Evolutionary conservation across 495 filamentous ascomycete genomes (phyloP), one percentile per base, ranked within the genome.

Genomic region (Aspergillus coremiiformis): DNA sequence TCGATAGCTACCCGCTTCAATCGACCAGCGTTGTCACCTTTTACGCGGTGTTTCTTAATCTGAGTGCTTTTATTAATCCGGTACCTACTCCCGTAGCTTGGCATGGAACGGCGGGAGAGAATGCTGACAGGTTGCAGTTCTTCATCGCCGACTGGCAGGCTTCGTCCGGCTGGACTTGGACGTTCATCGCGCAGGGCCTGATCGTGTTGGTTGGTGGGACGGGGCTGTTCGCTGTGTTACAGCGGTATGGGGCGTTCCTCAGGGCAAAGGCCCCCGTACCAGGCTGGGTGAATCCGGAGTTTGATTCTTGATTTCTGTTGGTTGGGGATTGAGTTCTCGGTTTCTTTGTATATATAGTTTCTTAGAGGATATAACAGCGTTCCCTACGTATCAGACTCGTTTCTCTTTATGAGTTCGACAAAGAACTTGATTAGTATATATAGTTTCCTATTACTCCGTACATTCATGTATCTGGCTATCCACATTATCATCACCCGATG

Each of bases 21-120:
- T 75, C 75, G 22, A 82, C 81, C 59, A 74, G 74, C 39, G 69
- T 82, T 20, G 74, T 84, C 14, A 81, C 76, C 5, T 84, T 83
- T 60, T 84, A 84, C 52, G 69, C 77, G 2, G 80, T 84, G 2
- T 65, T 81, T 23, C 68, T 84, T n/a, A 84, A 84, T 48, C 49
- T 81, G 21, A 69, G 64, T 32, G 74, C 74, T 4, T 78, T 78
- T 47, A 62, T 68, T 17, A 73, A 73, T 33, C 73, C 73, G 14
- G 71, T 74, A 56, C 48, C 62, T 67, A 43, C 3, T 24, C 29
- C 20, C 12, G 23, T 6, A 14, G 5, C 10, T 9, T 3, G 9
- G 3, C 52, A 5, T n/a, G 23, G 22, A 5, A 32, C 6, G 6
- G 8, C 23, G n/a, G 5, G 11, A 15, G 11, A 12, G 1, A 7